phyloP scores from a whole-genome alignment of 2,329 filamentous ascomycete genomes.

The Thermothelomyces thermophilus region DNA sequence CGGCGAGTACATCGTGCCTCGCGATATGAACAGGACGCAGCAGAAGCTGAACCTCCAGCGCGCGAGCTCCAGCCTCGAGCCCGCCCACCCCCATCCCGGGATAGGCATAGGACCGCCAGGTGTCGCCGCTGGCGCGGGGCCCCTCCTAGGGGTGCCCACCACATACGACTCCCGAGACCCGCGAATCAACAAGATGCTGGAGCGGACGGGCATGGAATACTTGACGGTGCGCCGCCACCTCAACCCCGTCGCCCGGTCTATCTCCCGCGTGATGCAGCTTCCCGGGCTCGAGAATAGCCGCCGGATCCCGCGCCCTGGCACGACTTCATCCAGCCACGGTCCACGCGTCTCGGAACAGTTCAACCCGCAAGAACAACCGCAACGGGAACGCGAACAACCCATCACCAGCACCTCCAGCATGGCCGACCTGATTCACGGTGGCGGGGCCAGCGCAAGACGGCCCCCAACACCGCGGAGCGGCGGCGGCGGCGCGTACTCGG shows the following conservation, averaged over 20 bases:
- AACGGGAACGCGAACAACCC: background rate
- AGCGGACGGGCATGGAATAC: slow-evolving; percentile 66
- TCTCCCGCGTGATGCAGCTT: slow-evolving; percentile 47
- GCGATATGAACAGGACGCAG: slow-evolving; percentile 61
- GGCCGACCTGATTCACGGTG: slow-evolving; percentile 24
- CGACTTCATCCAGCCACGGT: background rate
- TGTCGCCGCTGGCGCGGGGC: slow-evolving; percentile 38
- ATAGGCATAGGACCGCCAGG: slow-evolving; percentile 26
- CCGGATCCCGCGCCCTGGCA: slow-evolving; percentile 35
- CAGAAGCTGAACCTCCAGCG: slow-evolving; percentile 71
- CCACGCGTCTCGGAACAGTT: slow-evolving; percentile 9
- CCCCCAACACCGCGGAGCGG: slow-evolving; percentile 24
- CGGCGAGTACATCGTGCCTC: slow-evolving; percentile 37
- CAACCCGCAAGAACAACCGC: background rate
- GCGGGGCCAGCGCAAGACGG: slow-evolving; percentile 3
- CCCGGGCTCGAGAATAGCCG: slow-evolving; percentile 45
- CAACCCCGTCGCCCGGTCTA: slow-evolving; percentile 60
- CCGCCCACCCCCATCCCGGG: slow-evolving; percentile 40
- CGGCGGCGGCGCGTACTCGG: slow-evolving; percentile 6
- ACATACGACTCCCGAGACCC: slow-evolving; percentile 57
- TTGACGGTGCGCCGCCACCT: slow-evolving; percentile 66
- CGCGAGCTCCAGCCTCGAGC: slow-evolving; percentile 65
- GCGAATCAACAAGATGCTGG: slow-evolving; percentile 57
- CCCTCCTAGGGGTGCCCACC: slow-evolving; percentile 42
- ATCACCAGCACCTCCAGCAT: slow-evolving; percentile 26